Percentiles rank a stretch among this genome's conserved stretches.
These are phyloP conservation scores for Persicaria tinctoria DNA, from an alignment of 148 eudicot species.

Conservation along the genomic window DNA sequence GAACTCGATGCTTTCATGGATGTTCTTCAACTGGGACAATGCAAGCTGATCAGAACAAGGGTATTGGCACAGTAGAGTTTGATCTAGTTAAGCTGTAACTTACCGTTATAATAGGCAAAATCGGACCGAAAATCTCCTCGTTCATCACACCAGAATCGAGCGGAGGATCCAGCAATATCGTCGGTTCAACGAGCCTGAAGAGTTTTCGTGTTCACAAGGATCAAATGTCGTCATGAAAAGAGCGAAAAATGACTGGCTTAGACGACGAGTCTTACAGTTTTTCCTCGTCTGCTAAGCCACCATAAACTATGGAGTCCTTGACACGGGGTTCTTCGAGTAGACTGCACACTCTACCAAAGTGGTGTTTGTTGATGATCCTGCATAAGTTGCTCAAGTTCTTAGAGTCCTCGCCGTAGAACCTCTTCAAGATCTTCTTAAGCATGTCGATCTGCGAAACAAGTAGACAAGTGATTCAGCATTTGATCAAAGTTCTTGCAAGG, in stretches of 20 bases:
- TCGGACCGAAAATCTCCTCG: slow-evolving; percentile 93
- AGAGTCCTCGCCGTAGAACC: slow-evolving; percentile 50
- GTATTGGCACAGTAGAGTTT: neutral
- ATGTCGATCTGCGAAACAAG: slow-evolving; percentile 41
- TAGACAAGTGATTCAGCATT: neutral
- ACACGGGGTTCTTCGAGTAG: slow-evolving; percentile 66
- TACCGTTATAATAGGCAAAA: slow-evolving; percentile 89
- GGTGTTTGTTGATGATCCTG: slow-evolving; percentile 61
- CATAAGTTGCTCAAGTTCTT: slow-evolving; percentile 40
- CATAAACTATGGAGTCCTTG: slow-evolving; percentile 59
- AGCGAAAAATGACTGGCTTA: neutral
- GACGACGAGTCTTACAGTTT: slow-evolving; percentile 30
- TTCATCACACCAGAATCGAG: slow-evolving; percentile 77
- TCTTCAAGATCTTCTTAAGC: slow-evolving; percentile 36
- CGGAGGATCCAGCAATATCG: slow-evolving; percentile 84
- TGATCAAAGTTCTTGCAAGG: neutral
- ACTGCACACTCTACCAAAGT: slow-evolving; percentile 54
- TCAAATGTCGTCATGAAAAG: neutral
- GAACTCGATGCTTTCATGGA: slow-evolving; percentile 71
- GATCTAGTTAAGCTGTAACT: neutral
- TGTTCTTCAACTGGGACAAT: slow-evolving; percentile 45
- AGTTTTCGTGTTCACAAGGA: neutral
- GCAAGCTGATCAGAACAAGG: neutral
- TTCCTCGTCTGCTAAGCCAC: slow-evolving; percentile 59
- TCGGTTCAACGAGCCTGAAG: slow-evolving; percentile 78